phyloP scores from a whole-genome alignment of 495 filamentous ascomycete genomes.

The Penicillium malachiteum region DNA sequence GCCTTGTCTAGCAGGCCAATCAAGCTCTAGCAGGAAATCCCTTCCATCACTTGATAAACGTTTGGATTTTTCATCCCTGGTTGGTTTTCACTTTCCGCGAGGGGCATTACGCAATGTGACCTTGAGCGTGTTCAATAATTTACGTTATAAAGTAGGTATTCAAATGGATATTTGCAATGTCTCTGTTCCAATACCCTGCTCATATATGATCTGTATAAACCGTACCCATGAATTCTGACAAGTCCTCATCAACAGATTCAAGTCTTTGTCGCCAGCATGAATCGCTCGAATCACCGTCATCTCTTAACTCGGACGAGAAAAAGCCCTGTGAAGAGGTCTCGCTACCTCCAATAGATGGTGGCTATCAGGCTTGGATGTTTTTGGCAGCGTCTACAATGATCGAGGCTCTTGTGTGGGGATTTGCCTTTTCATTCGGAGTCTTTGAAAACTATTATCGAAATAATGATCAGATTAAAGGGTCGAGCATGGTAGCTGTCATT shows the following conservation, averaged over 20 bases:
- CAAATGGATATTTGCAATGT: neutral
- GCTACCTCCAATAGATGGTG: constrained; percentile 18
- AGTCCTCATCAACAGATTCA: neutral
- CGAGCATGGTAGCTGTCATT: constrained; percentile 40
- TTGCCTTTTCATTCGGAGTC: constrained; percentile 26
- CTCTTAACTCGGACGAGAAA: neutral
- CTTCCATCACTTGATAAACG: constrained; percentile 14
- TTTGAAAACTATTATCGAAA: constrained; percentile 32
- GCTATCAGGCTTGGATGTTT: constrained; percentile 22
- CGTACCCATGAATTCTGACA: constrained; percentile 4
- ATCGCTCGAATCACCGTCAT: neutral
- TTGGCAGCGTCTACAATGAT: constrained; percentile 19
- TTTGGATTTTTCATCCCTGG: constrained; percentile 8
- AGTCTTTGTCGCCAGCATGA: neutral
- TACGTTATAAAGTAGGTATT: constrained; percentile 1
- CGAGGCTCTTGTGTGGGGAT: constrained; percentile 24
- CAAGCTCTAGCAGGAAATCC: constrained; percentile 6
- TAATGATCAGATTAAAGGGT: constrained; percentile 26
- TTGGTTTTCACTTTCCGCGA: neutral
- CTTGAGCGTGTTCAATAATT: constrained; percentile 1
- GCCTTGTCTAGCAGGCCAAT: neutral
- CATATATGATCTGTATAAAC: neutral
- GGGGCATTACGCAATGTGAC: constrained; percentile 13
- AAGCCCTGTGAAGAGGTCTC: neutral
- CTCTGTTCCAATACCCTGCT: neutral